Conservation (phyloP, 441 rosid species). For the Populus trichocarpa region DNA sequence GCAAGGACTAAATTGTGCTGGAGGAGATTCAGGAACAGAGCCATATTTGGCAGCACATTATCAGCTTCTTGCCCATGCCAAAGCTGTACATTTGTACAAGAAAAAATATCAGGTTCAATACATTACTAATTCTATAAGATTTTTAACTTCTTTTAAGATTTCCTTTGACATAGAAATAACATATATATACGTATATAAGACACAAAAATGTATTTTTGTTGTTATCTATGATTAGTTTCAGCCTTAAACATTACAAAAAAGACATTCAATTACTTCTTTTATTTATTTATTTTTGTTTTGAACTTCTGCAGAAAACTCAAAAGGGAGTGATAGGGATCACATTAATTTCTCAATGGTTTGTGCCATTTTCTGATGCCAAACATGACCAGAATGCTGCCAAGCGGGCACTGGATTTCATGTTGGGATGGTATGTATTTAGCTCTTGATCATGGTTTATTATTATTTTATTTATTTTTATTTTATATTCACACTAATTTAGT, state of each 20-base stretch:
- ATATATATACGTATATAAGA: too few species aligned
- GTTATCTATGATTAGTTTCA: too few species aligned
- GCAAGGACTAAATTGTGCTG: slow-evolving; percentile 30
- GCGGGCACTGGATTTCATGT: slow-evolving; percentile 47
- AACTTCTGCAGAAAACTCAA: slow-evolving; percentile 23
- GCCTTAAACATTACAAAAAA: not conserved
- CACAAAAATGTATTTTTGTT: too few species aligned
- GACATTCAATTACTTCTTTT: not conserved
- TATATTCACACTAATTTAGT: too few species aligned
- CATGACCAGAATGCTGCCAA: slow-evolving; percentile 37
- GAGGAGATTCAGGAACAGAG: slow-evolving; percentile 55
- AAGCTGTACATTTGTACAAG: slow-evolving; percentile 46
- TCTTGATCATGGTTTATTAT: too few species aligned
- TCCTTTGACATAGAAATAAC: too few species aligned
- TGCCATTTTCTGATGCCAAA: slow-evolving; percentile 37
- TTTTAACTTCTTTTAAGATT: too few species aligned
- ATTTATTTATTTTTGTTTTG: not conserved
- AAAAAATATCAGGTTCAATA: slow-evolving; percentile 37
- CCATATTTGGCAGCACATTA: slow-evolving; percentile 53
- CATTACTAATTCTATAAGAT: too few species aligned
- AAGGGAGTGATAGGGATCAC: slow-evolving; percentile 60
- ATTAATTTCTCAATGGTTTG: slow-evolving; percentile 44
- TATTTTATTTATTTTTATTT: not conserved
- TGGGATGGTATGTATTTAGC: slow-evolving; percentile 49
- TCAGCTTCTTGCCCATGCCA: slow-evolving; percentile 68